Conservation (phyloP, 2,329 filamentous ascomycete species). For the Trichoderma aggressivum region DNA sequence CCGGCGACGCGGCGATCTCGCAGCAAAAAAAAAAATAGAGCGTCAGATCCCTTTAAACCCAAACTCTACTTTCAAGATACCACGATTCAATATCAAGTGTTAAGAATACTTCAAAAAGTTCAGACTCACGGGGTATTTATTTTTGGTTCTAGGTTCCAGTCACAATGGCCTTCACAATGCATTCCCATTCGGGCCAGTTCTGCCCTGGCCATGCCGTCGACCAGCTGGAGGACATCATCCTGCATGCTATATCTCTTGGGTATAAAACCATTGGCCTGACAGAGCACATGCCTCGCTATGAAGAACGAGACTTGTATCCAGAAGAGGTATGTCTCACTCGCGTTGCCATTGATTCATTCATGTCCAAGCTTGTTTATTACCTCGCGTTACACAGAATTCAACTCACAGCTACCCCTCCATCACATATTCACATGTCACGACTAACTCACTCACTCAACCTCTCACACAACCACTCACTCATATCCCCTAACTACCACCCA, state of each 20-base stretch:
- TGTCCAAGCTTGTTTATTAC: not conserved
- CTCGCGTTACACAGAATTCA: slow-evolving; percentile 18
- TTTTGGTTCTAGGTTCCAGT: not conserved
- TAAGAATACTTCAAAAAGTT: not conserved
- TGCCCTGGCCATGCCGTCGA: slow-evolving; percentile 86
- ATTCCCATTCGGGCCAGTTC: slow-evolving; percentile 97
- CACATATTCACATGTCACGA: slow-evolving; percentile 1
- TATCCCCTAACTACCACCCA: not conserved
- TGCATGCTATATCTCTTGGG: slow-evolving; percentile 70
- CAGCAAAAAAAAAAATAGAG: not conserved
- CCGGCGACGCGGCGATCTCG: not conserved
- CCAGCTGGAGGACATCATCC: slow-evolving; percentile 77
- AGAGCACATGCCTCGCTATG: slow-evolving; percentile 87
- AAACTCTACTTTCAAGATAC: not conserved
- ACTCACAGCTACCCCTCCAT: slow-evolving; percentile 18
- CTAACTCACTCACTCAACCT: not conserved
- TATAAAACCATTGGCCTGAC: slow-evolving; percentile 85
- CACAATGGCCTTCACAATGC: slow-evolving; percentile 91
- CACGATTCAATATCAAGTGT: not conserved
- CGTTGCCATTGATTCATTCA: not conserved
- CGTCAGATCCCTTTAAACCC: not conserved
- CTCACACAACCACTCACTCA: not conserved
- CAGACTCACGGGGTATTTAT: not conserved
- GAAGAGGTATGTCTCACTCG: slow-evolving; percentile 62
- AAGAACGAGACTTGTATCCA: slow-evolving; percentile 77